Evolutionary conservation across 345 rosid species (phyloP), one percentile per base, ranked within the genome.

Genomic region (Anacardium occidentale): DNA sequence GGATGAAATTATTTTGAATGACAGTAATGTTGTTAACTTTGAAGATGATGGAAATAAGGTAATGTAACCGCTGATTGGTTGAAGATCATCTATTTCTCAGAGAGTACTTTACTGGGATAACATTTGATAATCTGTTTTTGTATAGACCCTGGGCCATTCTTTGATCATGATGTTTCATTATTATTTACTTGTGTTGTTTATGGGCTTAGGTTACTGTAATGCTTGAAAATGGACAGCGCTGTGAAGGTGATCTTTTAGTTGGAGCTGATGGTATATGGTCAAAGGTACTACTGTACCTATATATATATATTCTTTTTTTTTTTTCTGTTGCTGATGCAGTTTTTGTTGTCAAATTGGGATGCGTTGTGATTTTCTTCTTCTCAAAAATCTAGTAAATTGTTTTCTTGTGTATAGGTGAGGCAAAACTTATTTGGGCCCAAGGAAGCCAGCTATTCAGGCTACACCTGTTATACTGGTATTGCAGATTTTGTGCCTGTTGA

Each of bases 181-280:
- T 44, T 42, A 32, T 65, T 47, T 69, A 60, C 47, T 76, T 74
- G 1, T 70, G 72, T 75, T 26, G 67, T 83, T 71, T 48, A 20
- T 53, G 65, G 25, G 66, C 74, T 60, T 81, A 94, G 99, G 95
- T 95, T 7, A 81, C 89, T 2, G 99, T 87, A 73, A 78, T 72
- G 66, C 92, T 95, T 17, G 97, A 92, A 83, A 87, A 89, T 79
- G 99, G 97, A 42, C 77, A 87, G 40, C 77, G 75, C 0, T 87
- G 72, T 69, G 87, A 87, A 72, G 99, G 99, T 57, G 98, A 95
- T 81, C 78, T 95, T 71, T 91, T 92, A 56, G 90, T 95, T 66
- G 98, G 97, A 71, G 97, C 97, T 57, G 98, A 95, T 83, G 99
- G 99, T 64, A 95, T 95, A 75, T 69, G 97, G 94, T 95, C 99